Evolutionary conservation across 1,284 basidiomycete genomes (phyloP).

Genomic region (Pseudozyma sp.): DNA sequence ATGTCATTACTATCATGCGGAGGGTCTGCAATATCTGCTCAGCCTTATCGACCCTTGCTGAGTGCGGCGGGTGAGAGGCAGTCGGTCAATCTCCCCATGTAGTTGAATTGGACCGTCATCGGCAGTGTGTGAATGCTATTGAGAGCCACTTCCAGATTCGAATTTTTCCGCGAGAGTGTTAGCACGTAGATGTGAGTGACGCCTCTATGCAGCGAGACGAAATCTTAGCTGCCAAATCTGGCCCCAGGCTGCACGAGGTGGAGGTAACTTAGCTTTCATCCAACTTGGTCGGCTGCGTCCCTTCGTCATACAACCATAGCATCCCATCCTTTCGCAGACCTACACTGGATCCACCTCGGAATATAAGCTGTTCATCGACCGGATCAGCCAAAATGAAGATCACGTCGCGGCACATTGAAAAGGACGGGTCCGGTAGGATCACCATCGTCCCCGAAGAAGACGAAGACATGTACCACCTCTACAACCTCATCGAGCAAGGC

Average conservation of each 20-base stretch:
- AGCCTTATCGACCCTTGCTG: too few species aligned
- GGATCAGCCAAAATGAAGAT: constrained; percentile 59
- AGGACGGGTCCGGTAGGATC: constrained; percentile 65
- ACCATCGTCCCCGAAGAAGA: constrained; percentile 65
- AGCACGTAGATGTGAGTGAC: constrained; percentile 17
- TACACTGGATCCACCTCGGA: too few species aligned
- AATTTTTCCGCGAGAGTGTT: constrained; percentile 15
- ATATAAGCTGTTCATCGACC: too few species aligned
- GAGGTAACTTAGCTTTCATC: constrained; percentile 5
- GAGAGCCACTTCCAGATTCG: neutral
- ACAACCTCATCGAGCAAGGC: constrained; percentile 86
- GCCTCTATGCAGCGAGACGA: constrained; percentile 16
- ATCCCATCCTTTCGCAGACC: neutral
- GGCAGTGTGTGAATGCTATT: too few species aligned
- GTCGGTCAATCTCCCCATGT: too few species aligned
- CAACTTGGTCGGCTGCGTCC: constrained; percentile 6
- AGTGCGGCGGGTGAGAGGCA: too few species aligned
- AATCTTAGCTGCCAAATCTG: neutral
- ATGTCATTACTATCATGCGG: too few species aligned
- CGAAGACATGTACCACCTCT: constrained; percentile 99
- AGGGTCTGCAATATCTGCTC: too few species aligned
- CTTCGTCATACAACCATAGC: constrained; percentile 1
- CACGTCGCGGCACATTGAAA: constrained; percentile 62
- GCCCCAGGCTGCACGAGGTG: constrained; percentile 1
- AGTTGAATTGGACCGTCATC: too few species aligned